Evolutionary conservation across 108 stramenopile species (phyloP).

Genomic region (Pseudonitzschia multiseries): DNA sequence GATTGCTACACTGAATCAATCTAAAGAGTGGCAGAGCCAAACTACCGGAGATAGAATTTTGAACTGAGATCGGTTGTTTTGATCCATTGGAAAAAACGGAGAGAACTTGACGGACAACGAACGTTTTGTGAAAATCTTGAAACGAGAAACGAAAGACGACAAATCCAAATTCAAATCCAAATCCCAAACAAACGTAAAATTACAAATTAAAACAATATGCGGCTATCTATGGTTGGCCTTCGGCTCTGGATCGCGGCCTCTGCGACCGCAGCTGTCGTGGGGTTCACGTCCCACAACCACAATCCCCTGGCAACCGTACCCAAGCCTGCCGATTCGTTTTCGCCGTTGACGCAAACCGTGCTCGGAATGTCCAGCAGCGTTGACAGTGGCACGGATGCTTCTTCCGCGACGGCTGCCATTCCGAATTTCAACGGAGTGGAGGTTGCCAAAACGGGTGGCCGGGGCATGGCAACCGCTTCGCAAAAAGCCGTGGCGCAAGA

Average conservation of each 20-base stretch:
- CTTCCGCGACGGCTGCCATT: constrained; percentile 16
- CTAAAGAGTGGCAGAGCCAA: no score
- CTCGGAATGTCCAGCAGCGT: constrained; percentile 6
- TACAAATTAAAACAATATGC: not conserved
- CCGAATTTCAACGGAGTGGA: constrained; percentile 54
- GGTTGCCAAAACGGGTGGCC: constrained; percentile 63
- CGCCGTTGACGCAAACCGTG: not conserved
- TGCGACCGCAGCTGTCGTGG: not conserved
- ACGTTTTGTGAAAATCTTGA: no score
- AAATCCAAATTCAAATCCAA: no score
- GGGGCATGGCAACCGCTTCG: constrained; percentile 58
- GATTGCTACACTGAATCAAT: no score
- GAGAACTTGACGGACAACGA: no score
- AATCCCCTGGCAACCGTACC: not conserved
- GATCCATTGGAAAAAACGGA: no score
- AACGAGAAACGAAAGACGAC: no score
- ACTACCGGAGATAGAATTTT: no score
- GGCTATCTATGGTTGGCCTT: not conserved
- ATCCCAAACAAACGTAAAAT: no score
- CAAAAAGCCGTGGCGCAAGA: constrained; percentile 60
- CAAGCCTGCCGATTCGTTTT: not conserved
- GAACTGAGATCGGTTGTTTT: no score
- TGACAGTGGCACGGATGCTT: not conserved
- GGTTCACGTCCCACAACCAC: not conserved
- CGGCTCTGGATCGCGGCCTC: not conserved